These are phyloP conservation scores for Acacia melanoxylon DNA, from an alignment of 306 rosid species.

Conservation along the genomic window DNA sequence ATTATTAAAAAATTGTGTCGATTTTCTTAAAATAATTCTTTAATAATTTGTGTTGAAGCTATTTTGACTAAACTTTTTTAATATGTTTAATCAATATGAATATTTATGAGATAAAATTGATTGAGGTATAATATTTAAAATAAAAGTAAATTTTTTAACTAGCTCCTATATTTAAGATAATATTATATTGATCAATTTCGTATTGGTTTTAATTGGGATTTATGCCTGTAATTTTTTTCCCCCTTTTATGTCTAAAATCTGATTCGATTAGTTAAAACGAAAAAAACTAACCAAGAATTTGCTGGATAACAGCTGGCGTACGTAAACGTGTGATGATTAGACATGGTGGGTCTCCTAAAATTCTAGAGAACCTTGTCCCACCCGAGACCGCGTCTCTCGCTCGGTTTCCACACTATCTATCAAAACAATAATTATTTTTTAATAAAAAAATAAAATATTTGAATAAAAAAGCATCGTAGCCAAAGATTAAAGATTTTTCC, in stretches of 20 bases:
- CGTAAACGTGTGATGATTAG: slow-evolving; percentile 3
- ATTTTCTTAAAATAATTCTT: too few relatives aligned
- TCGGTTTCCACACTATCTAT: slow-evolving; percentile 37
- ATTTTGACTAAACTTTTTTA: too few relatives aligned
- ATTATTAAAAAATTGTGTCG: too few relatives aligned
- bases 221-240: too few relatives aligned
- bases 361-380: slow-evolving; percentile 47
- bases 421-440: background rate
- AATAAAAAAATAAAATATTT: background rate
- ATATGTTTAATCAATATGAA: too few relatives aligned
- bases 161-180: too few relatives aligned
- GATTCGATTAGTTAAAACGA: background rate
- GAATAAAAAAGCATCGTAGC: slow-evolving; percentile 20
- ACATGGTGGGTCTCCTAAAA: slow-evolving; percentile 33
- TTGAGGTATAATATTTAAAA: too few relatives aligned
- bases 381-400: slow-evolving; percentile 53
- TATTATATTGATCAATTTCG: too few relatives aligned
- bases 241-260: too few relatives aligned
- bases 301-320: background rate
- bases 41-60: too few relatives aligned
- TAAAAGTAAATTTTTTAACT: too few relatives aligned
- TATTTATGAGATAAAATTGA: too few relatives aligned
- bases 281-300: background rate
- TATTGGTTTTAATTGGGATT: background rate
- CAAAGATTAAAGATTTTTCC: slow-evolving; percentile 6